Evolutionary conservation across 192 early-diverging fungal genomes (phyloP).

Genomic region (Dissophora globulifera): DNA sequence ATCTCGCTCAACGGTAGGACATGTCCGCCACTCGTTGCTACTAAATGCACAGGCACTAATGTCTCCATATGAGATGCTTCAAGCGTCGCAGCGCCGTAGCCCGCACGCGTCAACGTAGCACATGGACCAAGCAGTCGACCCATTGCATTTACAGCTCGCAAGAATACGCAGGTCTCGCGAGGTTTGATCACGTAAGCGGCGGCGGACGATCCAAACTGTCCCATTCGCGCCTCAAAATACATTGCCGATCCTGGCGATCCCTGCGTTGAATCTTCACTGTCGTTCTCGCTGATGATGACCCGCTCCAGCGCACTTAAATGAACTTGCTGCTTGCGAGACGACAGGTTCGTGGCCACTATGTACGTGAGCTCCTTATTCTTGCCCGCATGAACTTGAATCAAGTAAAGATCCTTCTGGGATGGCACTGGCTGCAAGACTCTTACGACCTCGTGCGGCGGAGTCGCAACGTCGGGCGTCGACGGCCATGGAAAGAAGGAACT

Average conservation of each 20-base stretch:
- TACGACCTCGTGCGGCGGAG: slow-evolving; percentile 4
- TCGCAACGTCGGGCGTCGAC: slow-evolving; percentile 35
- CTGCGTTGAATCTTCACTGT: neutral
- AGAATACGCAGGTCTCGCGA: slow-evolving; percentile 52
- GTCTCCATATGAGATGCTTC: neutral
- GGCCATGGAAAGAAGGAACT: slow-evolving; percentile 51
- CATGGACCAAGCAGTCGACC: slow-evolving; percentile 10
- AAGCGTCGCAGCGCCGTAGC: neutral
- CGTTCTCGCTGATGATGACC: slow-evolving; percentile 12
- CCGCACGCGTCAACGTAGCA: neutral
- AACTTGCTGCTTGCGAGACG: slow-evolving; percentile 42
- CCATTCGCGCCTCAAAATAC: slow-evolving; percentile 21
- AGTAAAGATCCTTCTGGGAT: slow-evolving; percentile 42
- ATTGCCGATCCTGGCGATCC: slow-evolving; percentile 4
- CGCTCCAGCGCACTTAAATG: slow-evolving; percentile 42
- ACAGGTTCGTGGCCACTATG: slow-evolving; percentile 53
- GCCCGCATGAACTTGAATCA: slow-evolving; percentile 33
- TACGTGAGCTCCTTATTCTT: slow-evolving; percentile 13
- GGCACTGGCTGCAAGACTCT: slow-evolving; percentile 32
- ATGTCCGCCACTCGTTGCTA: slow-evolving; percentile 24
- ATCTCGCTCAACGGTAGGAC: slow-evolving; percentile 30
- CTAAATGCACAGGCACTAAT: neutral
- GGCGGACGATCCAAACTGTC: slow-evolving; percentile 52
- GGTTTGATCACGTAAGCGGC: slow-evolving; percentile 36
- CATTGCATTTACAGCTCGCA: slow-evolving; percentile 26